Conservation (phyloP, 768 basidiomycete genomes). For the Boletales sp. region DNA sequence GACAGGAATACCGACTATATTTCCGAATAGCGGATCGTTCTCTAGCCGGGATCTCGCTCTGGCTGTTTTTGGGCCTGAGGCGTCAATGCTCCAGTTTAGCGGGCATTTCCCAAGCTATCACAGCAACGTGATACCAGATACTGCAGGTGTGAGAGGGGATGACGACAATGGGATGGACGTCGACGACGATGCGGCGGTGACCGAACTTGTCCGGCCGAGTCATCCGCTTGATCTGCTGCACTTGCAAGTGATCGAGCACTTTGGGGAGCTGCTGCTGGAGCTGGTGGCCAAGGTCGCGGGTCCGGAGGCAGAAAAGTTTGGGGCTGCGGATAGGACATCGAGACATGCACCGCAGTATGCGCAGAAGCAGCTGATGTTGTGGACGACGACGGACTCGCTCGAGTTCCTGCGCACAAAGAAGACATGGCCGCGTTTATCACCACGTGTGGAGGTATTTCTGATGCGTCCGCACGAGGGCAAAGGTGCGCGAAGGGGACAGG, state of each 20-base stretch:
- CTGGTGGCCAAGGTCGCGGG: constrained; percentile 55
- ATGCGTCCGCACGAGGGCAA: constrained; percentile 41
- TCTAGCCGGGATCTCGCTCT: constrained; percentile 52
- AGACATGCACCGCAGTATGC: constrained; percentile 54
- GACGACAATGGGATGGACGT: constrained; percentile 57
- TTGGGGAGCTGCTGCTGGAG: constrained; percentile 55
- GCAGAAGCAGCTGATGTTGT: constrained; percentile 41
- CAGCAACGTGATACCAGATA: constrained; percentile 25
- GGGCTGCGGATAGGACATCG: constrained; percentile 35
- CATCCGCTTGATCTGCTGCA: constrained; percentile 67
- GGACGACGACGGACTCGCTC: constrained; percentile 55
- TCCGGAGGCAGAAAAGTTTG: constrained; percentile 40
- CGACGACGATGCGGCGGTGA: constrained; percentile 47
- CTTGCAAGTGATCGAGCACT: constrained; percentile 65
- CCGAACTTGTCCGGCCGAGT: constrained; percentile 40
- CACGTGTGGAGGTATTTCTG: constrained; percentile 52
- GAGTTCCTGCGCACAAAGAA: constrained; percentile 50
- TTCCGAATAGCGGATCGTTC: constrained; percentile 34
- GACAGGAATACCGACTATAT: constrained; percentile 23
- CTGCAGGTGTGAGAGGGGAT: constrained; percentile 23
- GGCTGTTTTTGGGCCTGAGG: constrained; percentile 40
- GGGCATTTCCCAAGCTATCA: constrained; percentile 35
- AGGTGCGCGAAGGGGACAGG: constrained; percentile 65
- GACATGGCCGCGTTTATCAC: constrained; percentile 32
- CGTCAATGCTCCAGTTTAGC: constrained; percentile 36